These are phyloP conservation scores for Cercospora sp. DNA, from an alignment of 2,329 filamentous ascomycete species.

Conservation along the genomic window DNA sequence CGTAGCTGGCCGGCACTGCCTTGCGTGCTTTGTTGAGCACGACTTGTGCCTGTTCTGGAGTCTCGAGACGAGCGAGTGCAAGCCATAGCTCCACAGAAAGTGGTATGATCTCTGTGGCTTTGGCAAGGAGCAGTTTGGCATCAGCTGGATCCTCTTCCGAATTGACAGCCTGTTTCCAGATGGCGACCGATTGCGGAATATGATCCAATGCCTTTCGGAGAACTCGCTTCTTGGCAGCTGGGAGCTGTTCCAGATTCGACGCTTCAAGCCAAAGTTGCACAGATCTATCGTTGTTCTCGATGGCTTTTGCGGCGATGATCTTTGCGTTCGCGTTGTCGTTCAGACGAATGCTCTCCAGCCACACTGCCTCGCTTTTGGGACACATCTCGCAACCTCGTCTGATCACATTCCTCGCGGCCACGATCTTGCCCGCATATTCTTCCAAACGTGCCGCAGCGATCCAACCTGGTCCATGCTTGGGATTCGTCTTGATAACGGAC, in stretches of 20 bases:
- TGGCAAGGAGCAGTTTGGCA: conserved; percentile 83
- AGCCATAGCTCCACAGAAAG: conserved; percentile 94
- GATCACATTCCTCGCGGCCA: conserved; percentile 85
- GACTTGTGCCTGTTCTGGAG: conserved; percentile 86
- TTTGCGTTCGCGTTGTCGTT: conserved; percentile 90
- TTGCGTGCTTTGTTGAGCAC: conserved; percentile 95
- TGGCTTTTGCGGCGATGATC: conserved; percentile 89
- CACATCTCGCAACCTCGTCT: conserved; percentile 85
- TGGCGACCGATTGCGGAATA: conserved; percentile 86
- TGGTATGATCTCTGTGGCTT: conserved; percentile 93
- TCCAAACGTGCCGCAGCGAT: conserved; percentile 91
- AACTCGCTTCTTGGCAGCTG: conserved; percentile 86
- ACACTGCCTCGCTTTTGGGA: conserved; percentile 90
- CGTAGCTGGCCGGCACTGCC: conserved; percentile 86
- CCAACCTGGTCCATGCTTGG: conserved; percentile 91
- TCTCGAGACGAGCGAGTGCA: conserved; percentile 84
- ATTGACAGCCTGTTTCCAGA: conserved; percentile 99
- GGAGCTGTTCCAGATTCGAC: conserved; percentile 84
- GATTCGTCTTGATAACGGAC: conserved; percentile 95
- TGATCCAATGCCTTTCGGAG: conserved; percentile 88
- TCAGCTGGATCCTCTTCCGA: conserved; percentile 87
- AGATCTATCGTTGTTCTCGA: conserved; percentile 85
- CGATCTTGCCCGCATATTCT: conserved; percentile 87
- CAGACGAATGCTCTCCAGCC: conserved; percentile 92
- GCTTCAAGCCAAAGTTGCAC: conserved; percentile 93